Base-by-base conservation (phyloP, 2,329 filamentous ascomycete species). In the Apiospora saccharicola region DNA sequence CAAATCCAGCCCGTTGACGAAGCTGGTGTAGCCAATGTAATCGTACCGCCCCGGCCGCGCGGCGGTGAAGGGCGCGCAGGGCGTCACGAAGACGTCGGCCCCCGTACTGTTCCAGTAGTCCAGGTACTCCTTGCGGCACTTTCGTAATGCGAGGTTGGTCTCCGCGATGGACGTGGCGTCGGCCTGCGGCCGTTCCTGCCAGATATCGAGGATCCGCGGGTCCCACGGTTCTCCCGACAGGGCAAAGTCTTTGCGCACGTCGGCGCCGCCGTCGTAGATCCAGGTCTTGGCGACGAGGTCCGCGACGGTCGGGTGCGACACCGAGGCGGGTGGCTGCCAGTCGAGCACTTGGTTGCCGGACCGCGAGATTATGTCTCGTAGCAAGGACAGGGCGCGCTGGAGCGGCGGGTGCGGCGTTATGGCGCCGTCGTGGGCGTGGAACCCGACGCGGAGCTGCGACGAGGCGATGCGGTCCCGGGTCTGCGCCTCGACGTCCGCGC, bases 11-110 rank as follows among this genome's bases (percentile, higher is more conserved):
- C 82, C 72, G 70, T 84, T 85, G 8, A 84, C 77, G 14, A 77
- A 80, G 1, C 73, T 76, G 4, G 79, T 76, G 69, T 84, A 85
- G 1, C 81, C 82, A 71, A 83, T 83, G 74, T 83, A 83, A 34
- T 77, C 79, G 74, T 81, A 84, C 71, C 79, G 77, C 3, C 77
- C 73, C 10, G 83, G 84, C 13, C 81, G 77, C 0, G 82, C 79
- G 0, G 85, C 83, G 1, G 85, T 81, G 47, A 82, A 83, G 6
- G 84, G 81, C 4, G 84, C 83, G 46, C 82, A 75, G 2, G 85
- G 82, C 13, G 80, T 81, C 67, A 87, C 81, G 41, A 87, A 73
- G 16, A 80, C 85, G 53, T 82, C 81, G 2, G 82, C 79, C 22
- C 67, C 75, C 13, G 77, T 75, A 4, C 67, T 69, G 43, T 73